phyloP scores from a whole-genome alignment of 2,329 filamentous ascomycete species.

The Raffaelea albimanens region DNA sequence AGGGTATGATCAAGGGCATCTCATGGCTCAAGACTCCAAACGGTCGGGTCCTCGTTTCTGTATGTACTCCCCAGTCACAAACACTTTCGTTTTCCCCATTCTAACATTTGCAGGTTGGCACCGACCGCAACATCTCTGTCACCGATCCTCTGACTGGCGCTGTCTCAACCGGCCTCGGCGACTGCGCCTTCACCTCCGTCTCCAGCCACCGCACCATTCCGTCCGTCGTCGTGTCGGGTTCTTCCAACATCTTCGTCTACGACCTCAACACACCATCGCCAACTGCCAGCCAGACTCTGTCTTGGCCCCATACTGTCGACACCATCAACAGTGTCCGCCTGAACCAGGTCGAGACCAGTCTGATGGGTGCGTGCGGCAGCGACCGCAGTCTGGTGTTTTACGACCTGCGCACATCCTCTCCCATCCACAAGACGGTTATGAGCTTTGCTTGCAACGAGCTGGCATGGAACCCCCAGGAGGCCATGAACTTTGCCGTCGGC shows the following conservation, averaged over 20 bases:
- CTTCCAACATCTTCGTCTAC: constrained; percentile 13
- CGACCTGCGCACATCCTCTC: constrained; percentile 78
- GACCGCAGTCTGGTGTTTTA: constrained; percentile 86
- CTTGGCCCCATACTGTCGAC: constrained; percentile 46
- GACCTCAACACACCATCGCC: constrained; percentile 10
- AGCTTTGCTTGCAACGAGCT: constrained; percentile 76
- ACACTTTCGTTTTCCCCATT: constrained; percentile 56
- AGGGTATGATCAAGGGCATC: constrained; percentile 81
- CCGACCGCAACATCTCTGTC: constrained; percentile 79
- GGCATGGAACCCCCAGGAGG: constrained; percentile 81
- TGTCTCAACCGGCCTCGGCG: constrained; percentile 74
- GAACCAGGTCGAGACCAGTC: constrained; percentile 88
- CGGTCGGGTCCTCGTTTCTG: constrained; percentile 12
- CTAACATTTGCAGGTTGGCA: constrained; percentile 67
- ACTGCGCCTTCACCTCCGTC: constrained; percentile 61
- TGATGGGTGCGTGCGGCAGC: constrained; percentile 75
- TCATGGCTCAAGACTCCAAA: constrained; percentile 73
- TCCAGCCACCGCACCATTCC: constrained; percentile 15
- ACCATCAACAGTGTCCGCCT: constrained; percentile 84
- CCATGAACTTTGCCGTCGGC: constrained; percentile 67
- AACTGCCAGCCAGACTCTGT: constrained; percentile 12
- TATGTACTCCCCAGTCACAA: too few relatives aligned
- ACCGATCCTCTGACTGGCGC: constrained; percentile 86
- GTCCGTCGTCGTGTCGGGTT: constrained; percentile 12
- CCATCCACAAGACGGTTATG: constrained; percentile 71